These are phyloP conservation scores for Colletotrichum sp. DNA, from an alignment of 2,329 filamentous ascomycete genomes.

Conservation along the genomic window DNA sequence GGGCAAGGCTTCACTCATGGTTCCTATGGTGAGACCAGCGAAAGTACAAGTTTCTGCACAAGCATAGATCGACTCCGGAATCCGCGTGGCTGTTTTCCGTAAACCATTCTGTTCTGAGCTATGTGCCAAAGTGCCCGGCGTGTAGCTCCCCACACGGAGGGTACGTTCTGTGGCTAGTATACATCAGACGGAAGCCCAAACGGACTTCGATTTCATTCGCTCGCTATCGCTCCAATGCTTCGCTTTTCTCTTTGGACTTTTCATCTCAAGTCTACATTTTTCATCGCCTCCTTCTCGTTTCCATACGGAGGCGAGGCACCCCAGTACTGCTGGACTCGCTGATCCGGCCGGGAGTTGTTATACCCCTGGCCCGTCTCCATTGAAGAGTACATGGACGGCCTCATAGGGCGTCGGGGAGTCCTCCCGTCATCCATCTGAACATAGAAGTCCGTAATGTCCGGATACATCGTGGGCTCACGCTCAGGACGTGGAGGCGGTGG, in stretches of 20 bases:
- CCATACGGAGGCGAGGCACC: neutral
- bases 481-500: neutral
- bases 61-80: neutral
- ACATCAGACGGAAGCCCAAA: neutral
- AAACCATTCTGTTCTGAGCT: neutral
- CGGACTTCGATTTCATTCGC: neutral
- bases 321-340: neutral
- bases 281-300: neutral
- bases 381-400: neutral
- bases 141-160: neutral
- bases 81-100: neutral
- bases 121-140: neutral
- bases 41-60: neutral
- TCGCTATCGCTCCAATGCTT: constrained; percentile 3
- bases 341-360: neutral
- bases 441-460: neutral
- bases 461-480: neutral
- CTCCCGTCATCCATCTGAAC: neutral
- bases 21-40: constrained; percentile 22
- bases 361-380: neutral
- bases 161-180: neutral
- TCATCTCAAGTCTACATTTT: neutral
- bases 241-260: neutral
- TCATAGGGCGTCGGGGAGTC: neutral
- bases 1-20: constrained; percentile 7